These are phyloP conservation scores for Royoungia palumana DNA, from an alignment of 768 basidiomycete species.

Conservation along the genomic window DNA sequence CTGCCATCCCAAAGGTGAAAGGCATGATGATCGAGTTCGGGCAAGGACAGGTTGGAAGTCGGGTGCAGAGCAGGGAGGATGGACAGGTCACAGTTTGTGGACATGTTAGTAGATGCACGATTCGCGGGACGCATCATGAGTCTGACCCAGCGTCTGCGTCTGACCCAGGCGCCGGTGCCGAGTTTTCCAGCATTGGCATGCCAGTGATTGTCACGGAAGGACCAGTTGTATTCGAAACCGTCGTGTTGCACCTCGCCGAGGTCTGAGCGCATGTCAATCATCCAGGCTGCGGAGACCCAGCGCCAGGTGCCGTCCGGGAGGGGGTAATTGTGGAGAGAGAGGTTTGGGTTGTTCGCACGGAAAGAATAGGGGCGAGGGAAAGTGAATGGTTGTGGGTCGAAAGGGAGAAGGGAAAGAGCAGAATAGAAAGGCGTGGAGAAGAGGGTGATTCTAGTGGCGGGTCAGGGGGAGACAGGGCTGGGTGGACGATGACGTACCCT, in stretches of 20 bases:
- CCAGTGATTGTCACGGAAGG: conserved; percentile 67
- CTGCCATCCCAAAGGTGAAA: conserved; percentile 55
- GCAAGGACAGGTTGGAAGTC: conserved; percentile 20
- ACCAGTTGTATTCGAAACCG: conserved; percentile 85
- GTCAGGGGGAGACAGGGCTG: conserved; percentile 5
- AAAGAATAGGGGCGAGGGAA: conserved; percentile 41
- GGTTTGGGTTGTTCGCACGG: conserved; percentile 48
- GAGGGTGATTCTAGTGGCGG: conserved; percentile 48
- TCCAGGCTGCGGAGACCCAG: conserved; percentile 79
- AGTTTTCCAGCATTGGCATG: conserved; percentile 55
- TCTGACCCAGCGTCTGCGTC: conserved; percentile 78
- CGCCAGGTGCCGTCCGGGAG: conserved; percentile 79
- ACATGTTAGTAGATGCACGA: conserved; percentile 1
- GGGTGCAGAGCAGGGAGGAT: conserved; percentile 9
- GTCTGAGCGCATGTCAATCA: conserved; percentile 85
- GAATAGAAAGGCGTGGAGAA: conserved; percentile 78
- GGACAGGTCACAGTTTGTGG: neutral
- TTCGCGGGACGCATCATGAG: conserved; percentile 73
- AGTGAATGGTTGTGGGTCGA: conserved; percentile 74
- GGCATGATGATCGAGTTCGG: conserved; percentile 17
- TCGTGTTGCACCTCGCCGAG: conserved; percentile 74
- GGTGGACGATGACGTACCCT: conserved; percentile 46
- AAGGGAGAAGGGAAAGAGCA: conserved; percentile 60
- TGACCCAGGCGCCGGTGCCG: conserved; percentile 69
- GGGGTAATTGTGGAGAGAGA: conserved; percentile 61